Conservation (phyloP, 106 monocot species). For the Acorus calamus region DNA sequence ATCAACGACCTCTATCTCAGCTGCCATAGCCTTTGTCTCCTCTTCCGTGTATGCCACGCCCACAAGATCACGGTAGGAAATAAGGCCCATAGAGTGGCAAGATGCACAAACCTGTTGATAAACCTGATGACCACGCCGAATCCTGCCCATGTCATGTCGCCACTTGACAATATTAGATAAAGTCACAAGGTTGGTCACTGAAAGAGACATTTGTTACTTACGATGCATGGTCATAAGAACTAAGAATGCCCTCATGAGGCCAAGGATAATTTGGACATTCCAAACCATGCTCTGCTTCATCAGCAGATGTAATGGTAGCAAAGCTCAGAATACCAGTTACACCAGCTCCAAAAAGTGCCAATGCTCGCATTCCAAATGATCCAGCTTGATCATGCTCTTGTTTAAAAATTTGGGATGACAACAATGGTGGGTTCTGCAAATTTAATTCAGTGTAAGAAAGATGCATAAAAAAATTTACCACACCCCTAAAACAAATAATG, state of each 20-base stretch:
- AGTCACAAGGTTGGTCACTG: no score
- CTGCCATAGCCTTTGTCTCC: slow-evolving; percentile 81
- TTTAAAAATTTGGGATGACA: slow-evolving; percentile 22
- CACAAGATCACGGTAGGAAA: slow-evolving; percentile 78
- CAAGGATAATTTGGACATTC: slow-evolving; percentile 77
- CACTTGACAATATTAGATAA: background rate
- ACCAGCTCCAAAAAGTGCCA: slow-evolving; percentile 57
- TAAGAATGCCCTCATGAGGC: slow-evolving; percentile 92
- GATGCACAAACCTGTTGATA: slow-evolving; percentile 64
- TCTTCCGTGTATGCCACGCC: slow-evolving; percentile 90
- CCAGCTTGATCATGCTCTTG: slow-evolving; percentile 42
- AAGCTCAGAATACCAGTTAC: slow-evolving; percentile 49
- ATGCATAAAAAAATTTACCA: background rate
- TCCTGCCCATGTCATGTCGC: slow-evolving; percentile 17
- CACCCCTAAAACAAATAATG: slow-evolving; percentile 1
- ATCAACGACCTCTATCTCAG: slow-evolving; percentile 80
- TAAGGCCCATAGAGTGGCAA: slow-evolving; percentile 65
- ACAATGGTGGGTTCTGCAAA: slow-evolving; percentile 18
- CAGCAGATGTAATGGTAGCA: slow-evolving; percentile 43
- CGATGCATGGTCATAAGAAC: slow-evolving; percentile 97
- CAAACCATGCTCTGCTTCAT: slow-evolving; percentile 87
- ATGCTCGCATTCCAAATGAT: slow-evolving; percentile 34
- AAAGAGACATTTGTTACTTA: slow-evolving; percentile 20
- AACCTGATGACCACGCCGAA: slow-evolving; percentile 76
- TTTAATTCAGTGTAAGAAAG: background rate